Base-by-base conservation (phyloP, 345 rosid species). In the Eucalyptus marginata region DNA sequence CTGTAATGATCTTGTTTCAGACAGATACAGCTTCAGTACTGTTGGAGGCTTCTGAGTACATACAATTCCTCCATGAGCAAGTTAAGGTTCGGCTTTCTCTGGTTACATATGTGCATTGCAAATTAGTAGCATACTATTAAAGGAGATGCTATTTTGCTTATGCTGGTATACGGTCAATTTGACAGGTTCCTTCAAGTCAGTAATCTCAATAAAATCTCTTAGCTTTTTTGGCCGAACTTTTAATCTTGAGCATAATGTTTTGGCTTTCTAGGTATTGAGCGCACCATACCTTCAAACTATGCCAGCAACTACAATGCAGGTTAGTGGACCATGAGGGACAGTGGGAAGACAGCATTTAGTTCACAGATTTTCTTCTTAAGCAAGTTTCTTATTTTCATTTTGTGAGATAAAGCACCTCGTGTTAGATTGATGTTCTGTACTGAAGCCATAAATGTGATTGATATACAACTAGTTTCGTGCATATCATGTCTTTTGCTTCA, bases 1-100 rank as follows among this genome's bases (percentile, higher is more conserved):
- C 33, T 33, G 36, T 91, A n/a, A 86, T 87, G 56, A 10, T 86
- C 80, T 79, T 54, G 64, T 51, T 89, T 88, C 98, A 96, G 99
- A 97, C 99, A 0, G 99, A 98, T 92, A 98, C 99, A 79, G 99
- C 99, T 83, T 98, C 99, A 7, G 99, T 98, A 86, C 97, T 98
- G 89, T 91, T 87, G 52, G 99, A 96, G 91, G 95, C 99, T 10
- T 94, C 93, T 96, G 96, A 95, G 18, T 98, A 98, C 94, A 98
- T 98, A 76, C 94, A 88, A 89, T 98, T 98, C 92, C 98, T 97
- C 86, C 99, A 98, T 7, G 99, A 98, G 87, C 99, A 98, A 96
- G 98, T 98, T 76, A 95, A 97, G 98, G 99, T 98, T 86, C 54
- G 96, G 80, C 80, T 71, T 36, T 88, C 90, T 80, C 59, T 46